phyloP scores from a whole-genome alignment of 2,329 filamentous ascomycete genomes.

The Exophiala lecanii-corni region DNA sequence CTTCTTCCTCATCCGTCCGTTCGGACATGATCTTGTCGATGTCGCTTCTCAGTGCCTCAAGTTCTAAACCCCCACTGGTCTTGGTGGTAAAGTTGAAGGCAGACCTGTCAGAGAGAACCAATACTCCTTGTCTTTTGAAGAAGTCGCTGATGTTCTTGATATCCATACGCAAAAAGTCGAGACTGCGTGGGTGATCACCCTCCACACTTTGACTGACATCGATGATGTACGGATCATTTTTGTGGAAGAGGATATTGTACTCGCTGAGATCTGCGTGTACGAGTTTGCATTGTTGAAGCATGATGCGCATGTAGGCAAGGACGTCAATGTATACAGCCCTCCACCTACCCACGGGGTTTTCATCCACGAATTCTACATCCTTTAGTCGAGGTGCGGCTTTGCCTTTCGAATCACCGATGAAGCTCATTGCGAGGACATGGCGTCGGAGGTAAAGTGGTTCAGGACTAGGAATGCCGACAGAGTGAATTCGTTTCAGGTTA shows the following conservation, averaged over 20 bases:
- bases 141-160: slow-evolving; percentile 96
- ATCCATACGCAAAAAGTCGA: slow-evolving; percentile 96
- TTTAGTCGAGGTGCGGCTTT: slow-evolving; percentile 83
- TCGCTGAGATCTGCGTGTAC: slow-evolving; percentile 97
- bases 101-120: slow-evolving; percentile 71
- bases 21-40: slow-evolving; percentile 65
- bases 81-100: slow-evolving; percentile 79
- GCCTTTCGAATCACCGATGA: slow-evolving; percentile 81
- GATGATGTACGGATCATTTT: slow-evolving; percentile 80
- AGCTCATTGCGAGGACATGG: slow-evolving; percentile 94
- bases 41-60: slow-evolving; percentile 55
- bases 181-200: slow-evolving; percentile 85
- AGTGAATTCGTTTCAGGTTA: slow-evolving; percentile 79
- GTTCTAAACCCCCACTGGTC: slow-evolving; percentile 52
- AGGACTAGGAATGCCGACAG: slow-evolving; percentile 81
- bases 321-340: slow-evolving; percentile 74
- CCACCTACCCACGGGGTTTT: slow-evolving; percentile 68
- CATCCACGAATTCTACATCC: slow-evolving; percentile 69
- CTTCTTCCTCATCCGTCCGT: slow-evolving; percentile 46
- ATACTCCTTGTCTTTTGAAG: slow-evolving; percentile 79
- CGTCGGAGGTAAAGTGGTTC: slow-evolving; percentile 83
- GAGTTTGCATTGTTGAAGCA: slow-evolving; percentile 87
- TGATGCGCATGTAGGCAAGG: slow-evolving; percentile 79
- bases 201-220: slow-evolving; percentile 97
- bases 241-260: slow-evolving; percentile 93